Conservation (phyloP, 179 eudicot genomes). For the Carnegiea gigantea region DNA sequence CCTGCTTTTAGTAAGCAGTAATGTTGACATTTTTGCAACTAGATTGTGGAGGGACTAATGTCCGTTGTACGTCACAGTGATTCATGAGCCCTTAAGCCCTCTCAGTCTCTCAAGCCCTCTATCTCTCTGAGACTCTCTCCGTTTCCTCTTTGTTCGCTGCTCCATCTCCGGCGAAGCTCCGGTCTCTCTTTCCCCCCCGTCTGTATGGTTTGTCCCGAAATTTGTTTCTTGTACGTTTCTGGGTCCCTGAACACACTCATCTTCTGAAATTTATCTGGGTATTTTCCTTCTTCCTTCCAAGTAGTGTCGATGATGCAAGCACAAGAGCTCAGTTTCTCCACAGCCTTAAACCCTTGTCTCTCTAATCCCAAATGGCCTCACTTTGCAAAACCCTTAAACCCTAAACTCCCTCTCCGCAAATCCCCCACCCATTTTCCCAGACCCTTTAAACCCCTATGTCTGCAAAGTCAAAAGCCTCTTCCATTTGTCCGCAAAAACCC, state of each 20-base stretch:
- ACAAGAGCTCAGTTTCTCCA: constrained; percentile 44
- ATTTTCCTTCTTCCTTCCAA: neutral
- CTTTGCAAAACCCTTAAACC: constrained; percentile 36
- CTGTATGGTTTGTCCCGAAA: no score
- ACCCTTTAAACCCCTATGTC: constrained; percentile 14
- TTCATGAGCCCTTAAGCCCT: no score
- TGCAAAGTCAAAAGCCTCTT: constrained; percentile 22
- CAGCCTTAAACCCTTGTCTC: constrained; percentile 50
- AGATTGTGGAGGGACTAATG: no score
- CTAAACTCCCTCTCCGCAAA: constrained; percentile 32
- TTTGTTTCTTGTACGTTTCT: no score
- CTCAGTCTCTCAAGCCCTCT: no score
- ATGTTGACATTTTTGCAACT: no score
- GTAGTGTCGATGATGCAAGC: constrained; percentile 32
- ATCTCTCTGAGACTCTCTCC: no score
- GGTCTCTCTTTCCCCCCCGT: no score
- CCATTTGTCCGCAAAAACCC: constrained; percentile 22
- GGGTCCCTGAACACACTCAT: neutral
- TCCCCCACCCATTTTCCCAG: constrained; percentile 20
- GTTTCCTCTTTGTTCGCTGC: no score
- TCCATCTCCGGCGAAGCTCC: no score
- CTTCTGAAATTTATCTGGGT: neutral
- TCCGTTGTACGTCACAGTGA: no score
- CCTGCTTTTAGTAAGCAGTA: no score
- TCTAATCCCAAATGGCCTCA: constrained; percentile 37